Conservation (phyloP, 2,329 filamentous ascomycete species). For the Waltergamsia citrina region DNA sequence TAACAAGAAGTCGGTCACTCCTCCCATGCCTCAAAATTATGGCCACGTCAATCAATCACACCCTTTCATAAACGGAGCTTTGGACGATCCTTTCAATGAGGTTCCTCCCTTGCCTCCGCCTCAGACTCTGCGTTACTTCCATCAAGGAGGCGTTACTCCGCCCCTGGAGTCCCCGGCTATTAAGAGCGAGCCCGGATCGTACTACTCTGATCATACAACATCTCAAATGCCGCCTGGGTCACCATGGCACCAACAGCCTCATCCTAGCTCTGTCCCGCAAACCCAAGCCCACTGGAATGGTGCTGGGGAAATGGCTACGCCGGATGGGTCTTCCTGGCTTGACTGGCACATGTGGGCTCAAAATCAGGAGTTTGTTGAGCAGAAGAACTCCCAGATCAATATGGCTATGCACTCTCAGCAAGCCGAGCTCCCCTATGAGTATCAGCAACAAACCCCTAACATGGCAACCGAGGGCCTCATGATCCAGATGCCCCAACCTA, state of each 20-base stretch:
- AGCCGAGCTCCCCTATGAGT: conserved; percentile 29
- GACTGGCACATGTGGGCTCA: conserved; percentile 3
- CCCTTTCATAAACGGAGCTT: conserved; percentile 24
- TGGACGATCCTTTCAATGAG: conserved; percentile 28
- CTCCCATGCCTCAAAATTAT: background rate
- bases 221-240: conserved; percentile 7
- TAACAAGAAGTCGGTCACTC: conserved; percentile 7
- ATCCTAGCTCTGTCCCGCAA: conserved; percentile 9
- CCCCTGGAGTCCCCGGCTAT: conserved; percentile 28
- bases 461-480: conserved; percentile 31
- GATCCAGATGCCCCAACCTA: conserved; percentile 45
- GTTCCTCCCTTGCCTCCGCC: conserved; percentile 13
- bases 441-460: conserved; percentile 16
- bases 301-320: background rate
- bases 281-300: conserved; percentile 6
- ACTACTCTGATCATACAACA: conserved; percentile 11
- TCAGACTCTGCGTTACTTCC: conserved; percentile 18
- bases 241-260: conserved; percentile 13
- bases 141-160: conserved; percentile 20
- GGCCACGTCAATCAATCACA: background rate
- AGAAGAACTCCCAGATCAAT: conserved; percentile 26
- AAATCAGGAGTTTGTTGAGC: conserved; percentile 17
- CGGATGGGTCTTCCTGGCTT: conserved; percentile 16
- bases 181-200: conserved; percentile 18
- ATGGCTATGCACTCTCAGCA: conserved; percentile 30